phyloP scores from a whole-genome alignment of 306 rosid genomes.

The Rosa multiflora region DNA sequence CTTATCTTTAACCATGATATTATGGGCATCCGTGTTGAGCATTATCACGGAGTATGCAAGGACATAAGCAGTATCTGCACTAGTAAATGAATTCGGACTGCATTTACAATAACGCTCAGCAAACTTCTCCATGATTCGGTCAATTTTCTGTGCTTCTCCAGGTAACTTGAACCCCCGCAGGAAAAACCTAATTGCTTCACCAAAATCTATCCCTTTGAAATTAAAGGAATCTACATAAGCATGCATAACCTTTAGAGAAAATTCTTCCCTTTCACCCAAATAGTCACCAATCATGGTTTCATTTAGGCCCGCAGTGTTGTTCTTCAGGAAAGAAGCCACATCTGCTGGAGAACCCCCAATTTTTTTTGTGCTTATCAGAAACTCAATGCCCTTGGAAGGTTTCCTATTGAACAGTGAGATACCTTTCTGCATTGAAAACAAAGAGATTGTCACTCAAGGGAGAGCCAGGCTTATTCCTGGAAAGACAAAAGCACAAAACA shows the following conservation, averaged over 20 bases:
- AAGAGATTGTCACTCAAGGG: constrained; percentile 38
- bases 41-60: constrained; percentile 98
- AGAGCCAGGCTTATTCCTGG: constrained; percentile 29
- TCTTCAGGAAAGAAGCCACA: constrained; percentile 87
- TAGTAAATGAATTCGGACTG: constrained; percentile 86
- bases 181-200: constrained; percentile 93
- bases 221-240: constrained; percentile 96
- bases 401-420: constrained; percentile 87
- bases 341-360: constrained; percentile 80
- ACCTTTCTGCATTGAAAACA: constrained; percentile 89
- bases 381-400: constrained; percentile 94
- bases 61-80: constrained; percentile 99
- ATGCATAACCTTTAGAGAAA: constrained; percentile 96
- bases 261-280: constrained; percentile 97
- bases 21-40: constrained; percentile 99
- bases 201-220: constrained; percentile 87
- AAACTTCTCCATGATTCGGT: constrained; percentile 99
- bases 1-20: constrained; percentile 96
- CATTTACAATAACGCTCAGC: constrained; percentile 99
- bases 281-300: constrained; percentile 91
- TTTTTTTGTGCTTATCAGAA: constrained; percentile 75
- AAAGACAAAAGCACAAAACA: constrained; percentile 9
- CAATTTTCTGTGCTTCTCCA: constrained; percentile 99
- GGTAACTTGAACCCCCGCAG: constrained; percentile 96
- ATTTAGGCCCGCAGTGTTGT: constrained; percentile 72